A percentile compares a stretch with the other conserved stretches of the same genome.
phyloP scores from a whole-genome alignment of 2,329 filamentous ascomycete species.

The Magnaporthiopsis rhizophila region DNA sequence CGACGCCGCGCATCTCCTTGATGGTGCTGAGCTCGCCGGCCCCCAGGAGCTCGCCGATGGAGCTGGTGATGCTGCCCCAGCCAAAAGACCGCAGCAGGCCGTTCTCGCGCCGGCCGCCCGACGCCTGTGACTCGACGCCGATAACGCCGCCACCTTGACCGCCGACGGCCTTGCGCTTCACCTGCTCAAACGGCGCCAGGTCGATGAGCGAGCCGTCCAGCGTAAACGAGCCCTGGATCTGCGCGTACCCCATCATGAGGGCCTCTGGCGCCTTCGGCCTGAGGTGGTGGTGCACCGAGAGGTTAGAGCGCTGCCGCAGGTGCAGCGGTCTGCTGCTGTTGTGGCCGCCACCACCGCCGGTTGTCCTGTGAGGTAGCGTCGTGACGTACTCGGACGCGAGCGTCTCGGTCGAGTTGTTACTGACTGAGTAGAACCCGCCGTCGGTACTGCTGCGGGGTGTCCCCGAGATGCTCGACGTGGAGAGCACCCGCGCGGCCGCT shows the following conservation, averaged over 20 bases:
- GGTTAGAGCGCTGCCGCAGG: slow-evolving; percentile 36
- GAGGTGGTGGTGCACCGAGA: slow-evolving; percentile 26
- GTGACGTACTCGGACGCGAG: slow-evolving; percentile 79
- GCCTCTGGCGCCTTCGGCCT: slow-evolving; percentile 56
- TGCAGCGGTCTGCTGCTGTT: slow-evolving; percentile 27
- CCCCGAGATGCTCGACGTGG: slow-evolving; percentile 65
- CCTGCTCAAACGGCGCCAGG: slow-evolving; percentile 83
- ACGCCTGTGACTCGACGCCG: slow-evolving; percentile 57
- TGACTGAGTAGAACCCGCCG: slow-evolving; percentile 72
- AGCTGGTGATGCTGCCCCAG: slow-evolving; percentile 82
- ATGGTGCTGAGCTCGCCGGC: slow-evolving; percentile 84
- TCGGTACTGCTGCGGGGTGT: slow-evolving; percentile 90
- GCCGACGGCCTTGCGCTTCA: slow-evolving; percentile 88
- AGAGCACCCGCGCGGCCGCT: slow-evolving; percentile 62
- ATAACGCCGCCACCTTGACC: slow-evolving; percentile 74
- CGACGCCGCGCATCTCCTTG: slow-evolving; percentile 86
- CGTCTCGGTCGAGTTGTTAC: slow-evolving; percentile 92
- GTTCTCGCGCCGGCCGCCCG: slow-evolving; percentile 54
- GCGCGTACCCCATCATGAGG: slow-evolving; percentile 96
- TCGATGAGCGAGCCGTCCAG: slow-evolving; percentile 88
- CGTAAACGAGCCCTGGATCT: slow-evolving; percentile 85
- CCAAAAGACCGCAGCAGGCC: slow-evolving; percentile 78
- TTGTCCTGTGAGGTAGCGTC: slow-evolving; percentile 30
- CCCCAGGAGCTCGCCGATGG: slow-evolving; percentile 79
- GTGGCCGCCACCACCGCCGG: slow-evolving; percentile 30